phyloP scores from a whole-genome alignment of 768 basidiomycete species.

The Leucogyrophana mollusca region DNA sequence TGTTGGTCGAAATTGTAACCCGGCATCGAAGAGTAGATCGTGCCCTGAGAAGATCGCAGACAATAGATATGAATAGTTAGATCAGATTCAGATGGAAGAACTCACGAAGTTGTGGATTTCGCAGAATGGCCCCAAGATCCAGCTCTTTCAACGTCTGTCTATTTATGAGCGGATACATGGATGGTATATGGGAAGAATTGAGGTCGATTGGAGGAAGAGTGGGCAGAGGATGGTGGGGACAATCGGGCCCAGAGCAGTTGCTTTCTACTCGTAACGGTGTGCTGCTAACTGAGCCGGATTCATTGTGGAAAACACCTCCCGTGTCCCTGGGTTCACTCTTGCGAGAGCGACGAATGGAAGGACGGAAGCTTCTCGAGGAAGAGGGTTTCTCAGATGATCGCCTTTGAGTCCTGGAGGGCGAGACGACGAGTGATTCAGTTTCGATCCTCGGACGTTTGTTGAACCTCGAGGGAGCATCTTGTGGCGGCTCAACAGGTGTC shows the following conservation, averaged over 20 bases:
- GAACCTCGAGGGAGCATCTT: constrained; percentile 14
- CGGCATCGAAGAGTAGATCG: constrained; percentile 86
- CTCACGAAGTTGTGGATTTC: constrained; percentile 89
- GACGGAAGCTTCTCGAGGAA: constrained; percentile 17
- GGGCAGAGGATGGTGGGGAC: constrained; percentile 21
- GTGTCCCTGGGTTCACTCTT: constrained; percentile 28
- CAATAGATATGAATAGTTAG: background rate
- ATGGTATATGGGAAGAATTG: constrained; percentile 57
- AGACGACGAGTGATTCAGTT: constrained; percentile 9
- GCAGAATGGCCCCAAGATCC: constrained; percentile 81
- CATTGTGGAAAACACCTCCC: constrained; percentile 24
- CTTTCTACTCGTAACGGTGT: constrained; percentile 23
- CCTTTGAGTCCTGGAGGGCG: constrained; percentile 14
- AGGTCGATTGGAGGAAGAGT: constrained; percentile 37
- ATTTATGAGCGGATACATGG: constrained; percentile 75
- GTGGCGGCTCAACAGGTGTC: constrained; percentile 33
- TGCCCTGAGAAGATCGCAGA: constrained; percentile 53
- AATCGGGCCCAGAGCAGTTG: constrained; percentile 18
- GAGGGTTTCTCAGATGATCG: constrained; percentile 10
- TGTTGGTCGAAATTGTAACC: constrained; percentile 78
- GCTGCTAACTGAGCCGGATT: constrained; percentile 19
- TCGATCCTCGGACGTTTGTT: constrained; percentile 32
- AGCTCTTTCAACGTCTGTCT: constrained; percentile 81
- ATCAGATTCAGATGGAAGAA: constrained; percentile 23
- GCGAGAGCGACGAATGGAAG: constrained; percentile 29